phyloP scores from a whole-genome alignment of 306 rosid species.

The Spatholobus suberectus region DNA sequence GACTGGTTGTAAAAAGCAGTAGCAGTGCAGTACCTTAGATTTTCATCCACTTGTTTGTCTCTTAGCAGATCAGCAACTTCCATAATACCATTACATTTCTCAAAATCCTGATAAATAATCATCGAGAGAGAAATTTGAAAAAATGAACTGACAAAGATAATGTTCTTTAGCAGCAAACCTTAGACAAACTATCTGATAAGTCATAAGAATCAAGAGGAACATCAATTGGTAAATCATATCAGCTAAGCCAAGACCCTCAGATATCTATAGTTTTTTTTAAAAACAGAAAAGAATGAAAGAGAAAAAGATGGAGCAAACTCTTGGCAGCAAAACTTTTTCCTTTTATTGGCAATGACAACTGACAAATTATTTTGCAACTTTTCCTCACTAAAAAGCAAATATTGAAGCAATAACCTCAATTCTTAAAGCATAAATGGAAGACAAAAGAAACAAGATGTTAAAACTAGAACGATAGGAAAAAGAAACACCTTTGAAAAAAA shows the following conservation, averaged over 20 bases:
- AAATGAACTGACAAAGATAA: slow-evolving; percentile 11
- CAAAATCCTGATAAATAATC: slow-evolving; percentile 71
- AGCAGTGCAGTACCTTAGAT: slow-evolving; percentile 87
- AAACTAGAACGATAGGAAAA: slow-evolving; percentile 4
- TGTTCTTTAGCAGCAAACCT: slow-evolving; percentile 24
- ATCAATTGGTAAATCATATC: slow-evolving; percentile 23
- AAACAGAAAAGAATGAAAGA: not conserved
- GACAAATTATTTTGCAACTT: slow-evolving; percentile 20
- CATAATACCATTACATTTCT: slow-evolving; percentile 75
- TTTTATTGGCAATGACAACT: slow-evolving; percentile 4
- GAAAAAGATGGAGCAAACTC: not conserved
- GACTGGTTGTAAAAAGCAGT: not conserved
- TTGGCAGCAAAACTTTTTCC: not conserved
- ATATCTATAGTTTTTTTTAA: slow-evolving; percentile 6
- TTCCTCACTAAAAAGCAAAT: slow-evolving; percentile 3
- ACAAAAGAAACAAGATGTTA: slow-evolving; percentile 8
- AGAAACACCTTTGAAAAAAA: not conserved
- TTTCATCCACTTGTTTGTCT: slow-evolving; percentile 88
- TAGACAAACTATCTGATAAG: too few species aligned
- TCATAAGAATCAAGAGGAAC: slow-evolving; percentile 26
- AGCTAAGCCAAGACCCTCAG: slow-evolving; percentile 21
- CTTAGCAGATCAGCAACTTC: slow-evolving; percentile 88
- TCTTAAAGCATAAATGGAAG: slow-evolving; percentile 20
- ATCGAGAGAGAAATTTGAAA: slow-evolving; percentile 7
- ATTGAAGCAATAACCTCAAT: slow-evolving; percentile 3